A percentile compares a stretch with the other conserved stretches of the same genome.
Conservation (phyloP, 1,284 basidiomycete genomes). For the Mycosarcoma mackinlayi region DNA sequence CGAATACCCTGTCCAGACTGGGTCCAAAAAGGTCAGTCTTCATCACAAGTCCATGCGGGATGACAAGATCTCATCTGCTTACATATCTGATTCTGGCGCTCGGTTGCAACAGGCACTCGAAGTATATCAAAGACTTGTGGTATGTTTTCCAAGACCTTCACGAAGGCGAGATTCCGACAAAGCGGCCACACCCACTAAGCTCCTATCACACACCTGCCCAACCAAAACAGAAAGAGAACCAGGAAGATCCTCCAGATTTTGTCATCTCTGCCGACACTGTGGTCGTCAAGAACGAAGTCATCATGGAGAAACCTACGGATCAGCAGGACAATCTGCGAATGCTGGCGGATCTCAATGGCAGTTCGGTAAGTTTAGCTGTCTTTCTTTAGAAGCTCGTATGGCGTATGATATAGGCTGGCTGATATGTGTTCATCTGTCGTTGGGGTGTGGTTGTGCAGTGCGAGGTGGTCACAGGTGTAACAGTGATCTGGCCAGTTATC, state of each 20-base stretch:
- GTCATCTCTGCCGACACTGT: conserved; percentile 77
- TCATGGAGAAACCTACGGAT: conserved; percentile 87
- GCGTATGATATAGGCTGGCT: no score
- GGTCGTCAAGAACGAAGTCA: conserved; percentile 65
- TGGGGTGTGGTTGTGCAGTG: conserved; percentile 40
- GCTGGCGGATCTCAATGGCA: conserved; percentile 81
- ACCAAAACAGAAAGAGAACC: conserved; percentile 71
- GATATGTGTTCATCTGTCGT: no score
- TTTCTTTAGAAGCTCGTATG: no score
- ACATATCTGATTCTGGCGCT: not conserved
- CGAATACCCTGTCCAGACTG: conserved; percentile 93
- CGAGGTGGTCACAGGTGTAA: conserved; percentile 65
- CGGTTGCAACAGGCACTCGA: conserved; percentile 66
- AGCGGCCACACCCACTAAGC: no score
- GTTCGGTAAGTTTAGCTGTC: conserved; percentile 18
- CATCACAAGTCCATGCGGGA: no score
- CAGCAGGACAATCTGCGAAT: conserved; percentile 87
- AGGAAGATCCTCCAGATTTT: conserved; percentile 87
- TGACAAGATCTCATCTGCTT: not conserved
- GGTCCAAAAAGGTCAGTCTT: conserved; percentile 78
- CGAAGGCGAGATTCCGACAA: not conserved
- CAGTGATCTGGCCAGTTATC: conserved; percentile 81
- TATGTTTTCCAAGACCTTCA: conserved; percentile 15
- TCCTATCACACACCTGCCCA: no score
- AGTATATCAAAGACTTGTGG: conserved; percentile 61